phyloP scores from a whole-genome alignment of 2,329 filamentous ascomycete species.

The Arthrobotrys musiformis region DNA sequence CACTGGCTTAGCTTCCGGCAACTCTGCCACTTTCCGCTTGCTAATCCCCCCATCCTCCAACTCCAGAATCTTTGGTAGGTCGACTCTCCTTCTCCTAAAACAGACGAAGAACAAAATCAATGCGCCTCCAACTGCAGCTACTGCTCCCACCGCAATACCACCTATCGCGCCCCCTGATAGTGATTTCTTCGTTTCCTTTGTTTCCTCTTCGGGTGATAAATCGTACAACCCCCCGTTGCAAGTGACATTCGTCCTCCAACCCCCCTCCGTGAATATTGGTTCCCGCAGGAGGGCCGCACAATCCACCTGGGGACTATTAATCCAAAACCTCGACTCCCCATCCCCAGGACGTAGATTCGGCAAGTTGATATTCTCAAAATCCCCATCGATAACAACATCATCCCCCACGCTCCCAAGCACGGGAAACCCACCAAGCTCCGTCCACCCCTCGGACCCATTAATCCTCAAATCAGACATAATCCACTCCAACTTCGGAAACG shows the following conservation, averaged over 20 bases:
- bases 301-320: background rate
- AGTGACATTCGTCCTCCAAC: background rate
- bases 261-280: background rate
- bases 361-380: conserved; percentile 16
- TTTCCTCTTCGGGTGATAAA: background rate
- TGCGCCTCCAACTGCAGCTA: background rate
- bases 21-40: background rate
- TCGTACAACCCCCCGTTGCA: background rate
- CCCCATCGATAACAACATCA: conserved; percentile 1
- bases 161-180: background rate
- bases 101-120: background rate
- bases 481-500: conserved; percentile 22
- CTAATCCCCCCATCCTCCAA: background rate
- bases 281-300: background rate
- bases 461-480: background rate
- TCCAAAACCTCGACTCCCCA: background rate
- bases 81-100: background rate
- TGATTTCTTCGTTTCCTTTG: background rate
- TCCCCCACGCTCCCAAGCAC: background rate
- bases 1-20: background rate
- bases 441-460: conserved; percentile 1
- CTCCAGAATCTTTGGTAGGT: background rate
- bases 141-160: background rate
- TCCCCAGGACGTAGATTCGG: background rate
- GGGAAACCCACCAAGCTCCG: conserved; percentile 4